Evolutionary conservation across 768 basidiomycete genomes (phyloP), one percentile per base, ranked within the genome.

Genomic region (Termitomyces heimii): DNA sequence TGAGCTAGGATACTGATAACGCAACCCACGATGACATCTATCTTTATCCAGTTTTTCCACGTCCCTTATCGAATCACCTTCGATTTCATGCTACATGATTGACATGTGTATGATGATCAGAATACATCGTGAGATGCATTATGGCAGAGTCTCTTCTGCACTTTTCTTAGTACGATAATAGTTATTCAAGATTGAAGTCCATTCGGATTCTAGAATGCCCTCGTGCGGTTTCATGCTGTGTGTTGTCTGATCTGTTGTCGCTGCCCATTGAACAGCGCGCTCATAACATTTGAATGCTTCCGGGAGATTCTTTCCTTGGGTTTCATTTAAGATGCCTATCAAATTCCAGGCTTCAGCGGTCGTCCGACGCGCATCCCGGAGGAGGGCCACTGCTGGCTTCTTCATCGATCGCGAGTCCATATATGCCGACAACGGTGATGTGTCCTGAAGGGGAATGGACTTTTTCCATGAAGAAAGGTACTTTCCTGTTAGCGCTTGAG

Each of bases 271-370:
- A 43, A 89, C 69, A 20, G 89, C 89, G 12, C 84, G 81, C 62
- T 84, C 80, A 63, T 86, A 92, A 66, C 83, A 89, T 44, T 77
- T 73, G 7, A 88, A 65, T 8, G 86, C 85, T 34, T 58, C 63
- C 44, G 60, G 62, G n/a, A 71, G 70, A 47, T 71, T 61, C 60
- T 69, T 61, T 7, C 74, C 70, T 68, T 77, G 60, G 32, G 61
- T 44, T 64, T 89, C 86, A n/a, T 76, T 74, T 8, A 92, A 70
- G 40, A 89, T 71, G 13, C 89, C 89, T 67, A 85, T 74, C 59
- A 91, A 71, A 65, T 82, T 86, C 87, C 88, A 91, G 5, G 88
- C 82, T 68, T 89, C 85, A 0, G 85, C 84, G 16, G 88, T 84
- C 28, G 86, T 82, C 45, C 86, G 75, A 16, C 85, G 79, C 18